Evolutionary conservation across 2,329 filamentous ascomycete genomes (phyloP).

Genomic region (Elsinoe necatrix): DNA sequence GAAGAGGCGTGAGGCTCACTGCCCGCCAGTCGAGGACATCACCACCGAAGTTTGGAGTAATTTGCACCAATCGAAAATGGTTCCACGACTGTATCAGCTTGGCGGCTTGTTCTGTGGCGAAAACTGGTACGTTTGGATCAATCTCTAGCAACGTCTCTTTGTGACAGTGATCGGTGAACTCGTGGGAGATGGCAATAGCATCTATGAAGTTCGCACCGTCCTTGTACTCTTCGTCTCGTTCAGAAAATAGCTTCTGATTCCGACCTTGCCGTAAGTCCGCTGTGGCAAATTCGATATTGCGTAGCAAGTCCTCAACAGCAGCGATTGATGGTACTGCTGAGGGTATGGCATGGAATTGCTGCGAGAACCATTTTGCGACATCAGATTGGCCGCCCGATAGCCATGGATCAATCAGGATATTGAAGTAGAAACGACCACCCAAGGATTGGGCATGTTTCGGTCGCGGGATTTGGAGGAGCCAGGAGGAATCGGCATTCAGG

Average conservation of each 20-base stretch:
- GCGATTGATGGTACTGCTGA: slow-evolving; percentile 47
- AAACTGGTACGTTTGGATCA: slow-evolving; percentile 46
- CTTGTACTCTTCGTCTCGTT: slow-evolving; percentile 15
- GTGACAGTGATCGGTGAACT: slow-evolving; percentile 63
- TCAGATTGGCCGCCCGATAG: slow-evolving; percentile 54
- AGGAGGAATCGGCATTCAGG: slow-evolving; percentile 59
- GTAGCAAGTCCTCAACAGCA: slow-evolving; percentile 47
- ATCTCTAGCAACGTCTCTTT: slow-evolving; percentile 51
- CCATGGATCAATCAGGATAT: slow-evolving; percentile 60
- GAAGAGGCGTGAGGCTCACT: slow-evolving; percentile 40
- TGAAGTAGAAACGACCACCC: slow-evolving; percentile 48
- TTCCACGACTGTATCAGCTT: slow-evolving; percentile 49
- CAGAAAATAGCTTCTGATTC: slow-evolving; percentile 16
- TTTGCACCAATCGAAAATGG: slow-evolving; percentile 50
- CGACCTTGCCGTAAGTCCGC: slow-evolving; percentile 20
- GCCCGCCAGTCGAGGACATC: slow-evolving; percentile 38
- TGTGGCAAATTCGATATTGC: slow-evolving; percentile 40
- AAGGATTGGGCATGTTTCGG: slow-evolving; percentile 38
- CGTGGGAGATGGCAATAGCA: slow-evolving; percentile 52
- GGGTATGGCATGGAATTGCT: slow-evolving; percentile 53
- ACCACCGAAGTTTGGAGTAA: slow-evolving; percentile 39
- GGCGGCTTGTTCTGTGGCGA: slow-evolving; percentile 52
- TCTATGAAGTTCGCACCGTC: slow-evolving; percentile 42
- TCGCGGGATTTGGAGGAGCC: slow-evolving; percentile 57
- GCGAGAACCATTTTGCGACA: slow-evolving; percentile 56